These are phyloP conservation scores for Paraphaeosphaeria minitans DNA, from an alignment of 2,329 filamentous ascomycete species.

Conservation along the genomic window DNA sequence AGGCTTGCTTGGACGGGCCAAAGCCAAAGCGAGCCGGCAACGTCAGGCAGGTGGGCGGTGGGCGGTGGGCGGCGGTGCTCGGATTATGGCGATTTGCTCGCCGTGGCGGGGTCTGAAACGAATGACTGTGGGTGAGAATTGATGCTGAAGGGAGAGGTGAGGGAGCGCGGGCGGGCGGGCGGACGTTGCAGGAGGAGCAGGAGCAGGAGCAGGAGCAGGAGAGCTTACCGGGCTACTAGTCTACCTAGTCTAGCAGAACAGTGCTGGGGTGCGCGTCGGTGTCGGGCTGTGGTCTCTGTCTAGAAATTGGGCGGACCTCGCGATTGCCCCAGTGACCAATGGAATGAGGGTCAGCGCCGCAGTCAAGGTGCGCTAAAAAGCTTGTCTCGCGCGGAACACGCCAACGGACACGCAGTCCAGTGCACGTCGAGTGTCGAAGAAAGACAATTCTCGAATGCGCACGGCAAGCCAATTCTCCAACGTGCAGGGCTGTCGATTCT, in stretches of 20 bases:
- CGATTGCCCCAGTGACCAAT: constrained; percentile 19
- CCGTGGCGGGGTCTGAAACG: constrained; percentile 35
- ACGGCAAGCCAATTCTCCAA: constrained; percentile 3
- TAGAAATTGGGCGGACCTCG: constrained; percentile 9
- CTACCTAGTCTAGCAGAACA: too few relatives aligned
- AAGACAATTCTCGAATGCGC: constrained; percentile 3
- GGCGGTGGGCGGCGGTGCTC: constrained; percentile 11
- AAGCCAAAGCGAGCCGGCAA: constrained; percentile 27
- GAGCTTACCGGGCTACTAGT: background rate
- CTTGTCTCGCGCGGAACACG: constrained; percentile 13
- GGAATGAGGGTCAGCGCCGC: constrained; percentile 11
- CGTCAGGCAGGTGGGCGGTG: constrained; percentile 16
- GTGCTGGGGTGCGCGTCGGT: constrained; percentile 1
- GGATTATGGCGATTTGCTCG: constrained; percentile 23
- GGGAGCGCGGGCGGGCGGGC: constrained; percentile 17
- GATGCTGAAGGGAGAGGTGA: constrained; percentile 20
- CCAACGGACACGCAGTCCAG: constrained; percentile 3
- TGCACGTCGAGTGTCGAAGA: too few relatives aligned
- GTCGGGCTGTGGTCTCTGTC: background rate
- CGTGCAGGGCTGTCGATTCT: constrained; percentile 4
- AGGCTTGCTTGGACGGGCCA: constrained; percentile 19
- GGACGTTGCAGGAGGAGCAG: constrained; percentile 10
- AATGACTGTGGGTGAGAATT: constrained; percentile 47
- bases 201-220: constrained; percentile 8
- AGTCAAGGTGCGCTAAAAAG: constrained; percentile 11